Conservation (phyloP, 768 basidiomycete species). For the Russula vinacea region DNA sequence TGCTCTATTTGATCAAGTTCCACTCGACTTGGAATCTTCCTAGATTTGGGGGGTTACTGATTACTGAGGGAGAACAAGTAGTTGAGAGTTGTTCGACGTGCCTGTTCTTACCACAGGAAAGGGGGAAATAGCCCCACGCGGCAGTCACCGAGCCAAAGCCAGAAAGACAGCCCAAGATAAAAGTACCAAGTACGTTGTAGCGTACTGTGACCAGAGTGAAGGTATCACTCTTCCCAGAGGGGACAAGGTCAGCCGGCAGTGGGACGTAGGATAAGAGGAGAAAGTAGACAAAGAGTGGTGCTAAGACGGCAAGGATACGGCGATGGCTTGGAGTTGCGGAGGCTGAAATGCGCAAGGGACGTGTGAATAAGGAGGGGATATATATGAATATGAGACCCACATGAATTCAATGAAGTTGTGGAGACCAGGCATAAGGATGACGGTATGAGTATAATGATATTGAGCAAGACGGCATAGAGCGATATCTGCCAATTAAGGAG, state of each 20-base stretch:
- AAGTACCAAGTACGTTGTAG: constrained; percentile 70
- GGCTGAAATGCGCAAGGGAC: not conserved
- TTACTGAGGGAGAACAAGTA: not conserved
- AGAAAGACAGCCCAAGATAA: constrained; percentile 74
- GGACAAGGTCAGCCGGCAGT: constrained; percentile 50
- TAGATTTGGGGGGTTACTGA: constrained; percentile 25
- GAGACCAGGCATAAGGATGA: constrained; percentile 59
- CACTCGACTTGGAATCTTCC: constrained; percentile 45
- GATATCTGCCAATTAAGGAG: constrained; percentile 68
- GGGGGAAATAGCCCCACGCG: constrained; percentile 58
- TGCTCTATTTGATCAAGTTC: constrained; percentile 56
- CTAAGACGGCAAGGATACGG: constrained; percentile 16
- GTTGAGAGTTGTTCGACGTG: constrained; percentile 14
- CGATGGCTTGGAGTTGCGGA: constrained; percentile 12
- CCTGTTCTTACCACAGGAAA: constrained; percentile 36
- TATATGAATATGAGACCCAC: constrained; percentile 25
- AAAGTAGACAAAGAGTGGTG: constrained; percentile 44
- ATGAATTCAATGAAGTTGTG: constrained; percentile 35
- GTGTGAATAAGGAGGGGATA: not conserved
- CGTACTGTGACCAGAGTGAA: constrained; percentile 49
- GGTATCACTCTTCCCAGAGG: constrained; percentile 40
- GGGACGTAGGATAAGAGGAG: constrained; percentile 64
- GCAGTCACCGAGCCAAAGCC: constrained; percentile 75
- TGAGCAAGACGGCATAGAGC: constrained; percentile 54
- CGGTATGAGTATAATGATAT: constrained; percentile 66